Percentiles rank a stretch among this genome's conserved stretches.
Conservation (phyloP, 345 rosid species). For the rapeseed (Brassica napus) region DNA sequence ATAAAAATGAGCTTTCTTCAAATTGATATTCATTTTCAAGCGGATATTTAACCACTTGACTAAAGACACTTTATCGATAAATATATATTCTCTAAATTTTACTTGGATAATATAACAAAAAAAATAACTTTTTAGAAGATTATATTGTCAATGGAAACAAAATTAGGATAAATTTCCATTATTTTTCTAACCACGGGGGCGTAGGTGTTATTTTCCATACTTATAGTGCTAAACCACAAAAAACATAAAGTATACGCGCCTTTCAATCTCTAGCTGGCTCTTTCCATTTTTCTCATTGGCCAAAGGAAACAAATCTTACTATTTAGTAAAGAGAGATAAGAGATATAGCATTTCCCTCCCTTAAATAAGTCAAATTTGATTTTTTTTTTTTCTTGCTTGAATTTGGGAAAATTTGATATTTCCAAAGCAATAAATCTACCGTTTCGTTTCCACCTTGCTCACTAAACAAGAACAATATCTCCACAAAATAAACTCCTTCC, state of each 20-base stretch:
- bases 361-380: slow-evolving; percentile 5
- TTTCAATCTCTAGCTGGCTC: neutral
- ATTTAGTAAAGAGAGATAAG: neutral
- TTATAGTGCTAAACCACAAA: neutral
- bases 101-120: neutral
- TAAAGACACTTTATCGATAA: too few species aligned
- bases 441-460: slow-evolving; percentile 13
- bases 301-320: slow-evolving; percentile 11
- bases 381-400: neutral
- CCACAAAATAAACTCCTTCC: neutral
- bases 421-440: slow-evolving; percentile 15
- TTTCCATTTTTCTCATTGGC: neutral
- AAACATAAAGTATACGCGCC: neutral
- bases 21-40: too few species aligned
- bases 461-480: slow-evolving; percentile 14
- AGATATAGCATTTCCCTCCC: slow-evolving; percentile 7
- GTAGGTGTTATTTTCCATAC: neutral
- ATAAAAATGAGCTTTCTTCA: too few species aligned
- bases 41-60: too few species aligned
- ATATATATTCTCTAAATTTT: too few species aligned
- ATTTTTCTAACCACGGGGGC: neutral
- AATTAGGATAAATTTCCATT: neutral
- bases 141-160: neutral
- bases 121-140: neutral
- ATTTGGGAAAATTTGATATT: neutral